These are phyloP conservation scores for Saturnispora zaruensis DNA, from an alignment of 805 yeast species.

Conservation along the genomic window DNA sequence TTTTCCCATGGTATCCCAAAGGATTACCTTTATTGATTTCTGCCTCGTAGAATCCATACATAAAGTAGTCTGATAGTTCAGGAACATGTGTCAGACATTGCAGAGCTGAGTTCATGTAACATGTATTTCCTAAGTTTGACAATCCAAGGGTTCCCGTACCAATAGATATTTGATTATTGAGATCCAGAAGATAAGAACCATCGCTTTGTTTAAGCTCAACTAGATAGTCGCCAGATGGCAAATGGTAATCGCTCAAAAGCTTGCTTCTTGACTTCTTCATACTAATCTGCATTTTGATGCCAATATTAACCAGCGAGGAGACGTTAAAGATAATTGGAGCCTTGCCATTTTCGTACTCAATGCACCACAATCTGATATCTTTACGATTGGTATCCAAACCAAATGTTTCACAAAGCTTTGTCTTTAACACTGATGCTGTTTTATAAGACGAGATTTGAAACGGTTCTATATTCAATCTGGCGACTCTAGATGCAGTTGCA, in stretches of 20 bases:
- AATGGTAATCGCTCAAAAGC: conserved; percentile 5
- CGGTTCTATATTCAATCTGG: background rate
- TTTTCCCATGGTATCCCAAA: conserved; percentile 73
- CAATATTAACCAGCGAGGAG: conserved; percentile 13
- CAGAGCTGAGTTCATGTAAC: conserved; percentile 91
- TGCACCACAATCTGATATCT: conserved; percentile 21
- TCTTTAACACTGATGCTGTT: conserved; percentile 23
- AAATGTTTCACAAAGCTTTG: conserved; percentile 18
- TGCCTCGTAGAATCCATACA: conserved; percentile 44
- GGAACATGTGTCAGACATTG: conserved; percentile 86
- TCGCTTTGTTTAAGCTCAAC: conserved; percentile 24
- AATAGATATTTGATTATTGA: conserved; percentile 15
- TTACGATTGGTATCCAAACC: conserved; percentile 13
- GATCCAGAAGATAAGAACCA: conserved; percentile 21
- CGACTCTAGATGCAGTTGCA: background rate
- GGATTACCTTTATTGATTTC: conserved; percentile 78
- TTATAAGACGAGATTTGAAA: conserved; percentile 30
- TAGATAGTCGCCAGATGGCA: conserved; percentile 17
- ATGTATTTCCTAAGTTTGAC: conserved; percentile 77
- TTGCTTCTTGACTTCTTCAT: conserved; percentile 15
- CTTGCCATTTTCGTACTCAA: conserved; percentile 12
- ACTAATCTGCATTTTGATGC: conserved; percentile 16
- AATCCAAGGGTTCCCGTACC: conserved; percentile 50
- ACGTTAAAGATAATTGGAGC: conserved; percentile 19
- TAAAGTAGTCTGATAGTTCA: conserved; percentile 69